phyloP scores from a whole-genome alignment of 805 yeast species.

The Yueomyces sp. region DNA sequence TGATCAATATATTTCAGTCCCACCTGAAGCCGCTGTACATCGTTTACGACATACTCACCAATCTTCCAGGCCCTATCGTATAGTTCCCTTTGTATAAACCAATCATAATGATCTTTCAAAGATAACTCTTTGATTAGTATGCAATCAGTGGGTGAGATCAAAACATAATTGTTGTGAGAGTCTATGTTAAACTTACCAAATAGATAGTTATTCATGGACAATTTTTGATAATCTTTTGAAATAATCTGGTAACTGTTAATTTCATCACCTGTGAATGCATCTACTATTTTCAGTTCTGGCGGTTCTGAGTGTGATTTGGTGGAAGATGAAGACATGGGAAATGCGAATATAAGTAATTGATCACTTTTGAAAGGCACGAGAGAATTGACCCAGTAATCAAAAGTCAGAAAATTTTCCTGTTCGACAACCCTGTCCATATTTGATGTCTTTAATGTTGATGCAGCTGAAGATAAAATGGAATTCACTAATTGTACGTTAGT shows the following conservation, averaged over 20 bases:
- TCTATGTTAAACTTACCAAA: conserved; percentile 38
- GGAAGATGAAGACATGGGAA: conserved; percentile 5
- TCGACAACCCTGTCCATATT: conserved; percentile 29
- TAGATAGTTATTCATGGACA: conserved; percentile 74
- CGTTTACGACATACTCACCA: conserved; percentile 42
- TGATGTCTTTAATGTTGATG: conserved; percentile 34
- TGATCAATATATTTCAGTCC: conserved; percentile 42
- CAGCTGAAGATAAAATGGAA: conserved; percentile 26
- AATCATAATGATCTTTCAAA: conserved; percentile 52
- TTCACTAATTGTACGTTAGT: conserved; percentile 1
- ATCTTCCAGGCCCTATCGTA: conserved; percentile 70
- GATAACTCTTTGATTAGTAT: conserved; percentile 64
- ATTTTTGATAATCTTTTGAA: conserved; percentile 37
- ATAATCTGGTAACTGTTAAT: conserved; percentile 69
- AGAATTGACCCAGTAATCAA: conserved; percentile 52
- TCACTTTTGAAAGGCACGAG: conserved; percentile 65
- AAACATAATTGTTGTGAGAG: conserved; percentile 34
- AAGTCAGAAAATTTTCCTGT: conserved; percentile 25
- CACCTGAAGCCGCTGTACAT: conserved; percentile 36
- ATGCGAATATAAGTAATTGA: conserved; percentile 34
- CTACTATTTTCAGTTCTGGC: conserved; percentile 67
- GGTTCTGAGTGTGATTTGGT: conserved; percentile 34
- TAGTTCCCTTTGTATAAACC: conserved; percentile 47
- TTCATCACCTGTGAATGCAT: conserved; percentile 54
- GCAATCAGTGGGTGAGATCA: conserved; percentile 73